Evolutionary conservation across 805 yeast species (phyloP), one percentile per base, ranked within the genome.

Genomic region (Clavispora vitiphila): DNA sequence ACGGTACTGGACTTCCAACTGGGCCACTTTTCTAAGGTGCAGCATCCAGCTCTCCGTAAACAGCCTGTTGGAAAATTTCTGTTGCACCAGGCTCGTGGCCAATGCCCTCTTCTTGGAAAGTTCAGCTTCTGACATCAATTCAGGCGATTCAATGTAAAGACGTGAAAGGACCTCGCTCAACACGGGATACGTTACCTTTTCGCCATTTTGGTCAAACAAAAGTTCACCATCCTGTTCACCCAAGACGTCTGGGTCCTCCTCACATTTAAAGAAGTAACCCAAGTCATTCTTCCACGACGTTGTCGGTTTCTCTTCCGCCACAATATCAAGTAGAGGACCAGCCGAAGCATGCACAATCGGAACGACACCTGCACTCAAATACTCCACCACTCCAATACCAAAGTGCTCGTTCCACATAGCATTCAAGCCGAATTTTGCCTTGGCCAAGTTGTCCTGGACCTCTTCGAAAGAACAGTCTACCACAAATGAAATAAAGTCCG

Each of bases 401-500:
- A 93, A 93, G 67, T 93, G 99, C 67, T 93, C 99, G 64, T 93
- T 93, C 99, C 99, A 93, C 99, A 93, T 93, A 23, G 96, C 89
- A 56, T 93, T 91, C 30, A 93, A 69, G 5, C 99, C 99, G 55
- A 78, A 80, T 20, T 80, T 76, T 3, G 88, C 76, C 11, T 61
- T 65, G 10, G 66, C 53, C 25, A 95, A 67, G 40, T 77, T 72
- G 22, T 64, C 56, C 39, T 78, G 66, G 11, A 95, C 80, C 14
- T 70, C 73, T 1, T 69, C 71, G 65, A 86, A 86, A 8, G 87
- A 73, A 21, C 91, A 83, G 63, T 93, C 95, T 5, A 85, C 73
- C 0, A 81, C 67, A 54, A 89, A 83, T 47, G 76, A 78, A 21
- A 78, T 66, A 42, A 61, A 57, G 1, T 53, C 58, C 10, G 54